Conservation (phyloP, 148 eudicot species). For the Simmondsia chinensis region DNA sequence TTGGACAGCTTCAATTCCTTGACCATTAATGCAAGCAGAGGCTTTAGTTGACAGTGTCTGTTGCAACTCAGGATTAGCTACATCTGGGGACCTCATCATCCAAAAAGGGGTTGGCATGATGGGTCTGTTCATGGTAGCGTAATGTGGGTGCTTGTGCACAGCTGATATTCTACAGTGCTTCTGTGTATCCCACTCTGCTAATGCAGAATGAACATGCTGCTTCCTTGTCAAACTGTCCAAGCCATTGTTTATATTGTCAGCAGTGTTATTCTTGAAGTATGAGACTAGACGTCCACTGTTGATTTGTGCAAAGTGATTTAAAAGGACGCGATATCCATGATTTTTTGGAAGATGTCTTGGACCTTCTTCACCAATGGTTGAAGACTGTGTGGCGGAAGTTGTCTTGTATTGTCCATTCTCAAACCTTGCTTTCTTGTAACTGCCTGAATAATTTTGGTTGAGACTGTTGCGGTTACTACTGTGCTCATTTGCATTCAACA, state of each 20-base stretch:
- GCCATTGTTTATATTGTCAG: slow-evolving; percentile 3
- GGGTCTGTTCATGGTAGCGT: slow-evolving; percentile 8
- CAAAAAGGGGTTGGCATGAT: slow-evolving; percentile 6
- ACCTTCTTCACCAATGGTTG: not conserved
- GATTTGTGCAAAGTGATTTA: slow-evolving; percentile 4
- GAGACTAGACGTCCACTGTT: slow-evolving; percentile 6
- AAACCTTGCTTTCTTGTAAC: slow-evolving; percentile 17
- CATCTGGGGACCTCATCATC: slow-evolving; percentile 5
- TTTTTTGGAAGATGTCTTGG: slow-evolving; percentile 7
- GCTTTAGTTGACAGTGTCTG: slow-evolving; percentile 1
- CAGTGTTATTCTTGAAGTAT: slow-evolving; percentile 1
- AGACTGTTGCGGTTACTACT: slow-evolving; percentile 7
- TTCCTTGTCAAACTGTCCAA: slow-evolving; percentile 2
- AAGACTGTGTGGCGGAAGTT: slow-evolving; percentile 1
- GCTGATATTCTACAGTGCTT: too few relatives aligned
- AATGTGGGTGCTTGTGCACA: too few relatives aligned
- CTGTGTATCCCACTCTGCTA: slow-evolving; percentile 4
- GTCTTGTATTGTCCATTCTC: slow-evolving; percentile 11
- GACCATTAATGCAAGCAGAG: slow-evolving; percentile 2
- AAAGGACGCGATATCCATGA: not conserved
- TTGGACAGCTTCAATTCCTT: slow-evolving; percentile 9
- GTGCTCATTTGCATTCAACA: too few relatives aligned
- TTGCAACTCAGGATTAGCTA: slow-evolving; percentile 13
- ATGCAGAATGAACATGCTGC: not conserved
- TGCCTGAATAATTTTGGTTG: slow-evolving; percentile 12